Evolutionary conservation across 2,329 filamentous ascomycete genomes (phyloP).

Genomic region (Penicillium sp.): DNA sequence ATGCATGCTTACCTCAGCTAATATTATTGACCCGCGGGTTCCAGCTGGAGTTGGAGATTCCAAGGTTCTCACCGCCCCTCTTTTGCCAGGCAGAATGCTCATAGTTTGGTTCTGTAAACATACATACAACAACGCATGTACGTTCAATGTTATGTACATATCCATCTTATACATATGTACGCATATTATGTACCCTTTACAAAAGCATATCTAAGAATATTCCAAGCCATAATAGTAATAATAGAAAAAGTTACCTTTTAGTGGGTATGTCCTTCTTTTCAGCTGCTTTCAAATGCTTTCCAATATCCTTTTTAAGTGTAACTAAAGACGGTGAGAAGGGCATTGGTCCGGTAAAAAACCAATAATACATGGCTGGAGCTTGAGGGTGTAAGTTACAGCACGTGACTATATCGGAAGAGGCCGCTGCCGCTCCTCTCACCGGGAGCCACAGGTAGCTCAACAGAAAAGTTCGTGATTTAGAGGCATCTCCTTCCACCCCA

Average conservation of each 20-base stretch:
- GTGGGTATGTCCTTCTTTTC: background rate
- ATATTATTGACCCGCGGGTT: background rate
- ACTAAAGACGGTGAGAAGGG: background rate
- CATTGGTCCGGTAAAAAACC: background rate
- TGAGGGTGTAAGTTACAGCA: background rate
- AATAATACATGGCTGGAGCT: background rate
- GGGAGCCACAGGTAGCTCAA: conserved; percentile 35
- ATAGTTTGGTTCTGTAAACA: background rate
- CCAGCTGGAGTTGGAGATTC: background rate
- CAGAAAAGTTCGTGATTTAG: conserved; percentile 39
- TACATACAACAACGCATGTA: no score
- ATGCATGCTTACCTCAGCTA: conserved; percentile 18
- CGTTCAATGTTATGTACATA: no score
- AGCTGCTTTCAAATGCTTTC: background rate
- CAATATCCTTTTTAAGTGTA: background rate
- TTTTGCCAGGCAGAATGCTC: background rate
- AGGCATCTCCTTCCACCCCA: conserved; percentile 27
- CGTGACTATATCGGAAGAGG: conserved; percentile 30
- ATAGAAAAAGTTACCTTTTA: accelerated
- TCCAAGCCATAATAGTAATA: background rate
- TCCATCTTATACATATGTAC: no score
- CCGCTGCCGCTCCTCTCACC: conserved; percentile 30
- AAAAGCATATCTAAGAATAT: accelerated
- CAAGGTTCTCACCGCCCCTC: background rate
- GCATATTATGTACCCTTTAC: background rate